Conservation (phyloP, 1,139 yeast species). For the Saccharomyces hybrid region DNA sequence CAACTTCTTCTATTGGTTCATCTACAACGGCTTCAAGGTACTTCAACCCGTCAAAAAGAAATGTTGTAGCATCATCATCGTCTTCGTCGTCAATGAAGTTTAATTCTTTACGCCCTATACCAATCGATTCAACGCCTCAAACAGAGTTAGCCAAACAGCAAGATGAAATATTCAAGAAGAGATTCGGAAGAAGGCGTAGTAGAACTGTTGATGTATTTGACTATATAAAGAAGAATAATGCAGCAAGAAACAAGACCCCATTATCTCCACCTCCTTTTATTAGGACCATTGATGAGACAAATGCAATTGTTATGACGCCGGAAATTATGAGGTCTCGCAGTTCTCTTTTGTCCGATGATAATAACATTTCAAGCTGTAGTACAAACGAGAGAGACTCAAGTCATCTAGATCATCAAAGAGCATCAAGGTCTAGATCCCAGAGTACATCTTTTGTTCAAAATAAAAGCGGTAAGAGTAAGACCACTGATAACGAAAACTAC, state of each 20-base stretch:
- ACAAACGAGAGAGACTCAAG: background rate
- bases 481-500: background rate
- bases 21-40: background rate
- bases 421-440: background rate
- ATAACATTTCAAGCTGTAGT: background rate
- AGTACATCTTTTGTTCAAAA: background rate
- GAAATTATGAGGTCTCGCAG: background rate
- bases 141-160: conserved; percentile 1
- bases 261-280: background rate
- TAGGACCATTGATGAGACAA: background rate
- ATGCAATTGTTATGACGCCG: background rate
- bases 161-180: conserved; percentile 1
- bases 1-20: conserved; percentile 3
- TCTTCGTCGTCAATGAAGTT: conserved; percentile 2
- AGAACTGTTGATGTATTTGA: conserved; percentile 27
- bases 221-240: conserved; percentile 4
- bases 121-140: background rate
- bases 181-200: conserved; percentile 24
- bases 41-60: conserved; percentile 4
- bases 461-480: background rate
- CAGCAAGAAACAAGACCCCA: background rate
- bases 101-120: background rate
- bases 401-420: background rate
- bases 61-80: conserved; percentile 6
- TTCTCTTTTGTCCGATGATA: background rate